Base-by-base conservation (phyloP, 495 filamentous ascomycete genomes). In the Penicillium antarcticum region DNA sequence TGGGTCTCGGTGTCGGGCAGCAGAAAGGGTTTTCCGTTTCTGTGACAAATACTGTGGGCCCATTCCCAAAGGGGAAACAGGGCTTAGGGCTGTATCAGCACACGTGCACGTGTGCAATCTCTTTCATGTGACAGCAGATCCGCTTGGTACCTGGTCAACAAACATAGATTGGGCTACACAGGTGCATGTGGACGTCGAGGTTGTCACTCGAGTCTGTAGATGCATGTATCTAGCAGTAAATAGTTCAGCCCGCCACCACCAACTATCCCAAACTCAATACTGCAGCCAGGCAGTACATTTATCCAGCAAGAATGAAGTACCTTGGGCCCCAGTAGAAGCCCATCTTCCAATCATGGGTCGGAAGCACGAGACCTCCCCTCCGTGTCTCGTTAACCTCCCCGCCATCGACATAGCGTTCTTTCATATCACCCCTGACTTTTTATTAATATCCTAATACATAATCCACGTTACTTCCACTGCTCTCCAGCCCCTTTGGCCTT, bases 331-430 rank as follows among this genome's bases (percentile, higher is more conserved):
- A 42, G 47, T 10, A 47, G 19, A 2, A 39, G 17, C 6, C 3
- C 9, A 18, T 56, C 56, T 61, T 61, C 70, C 70, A 70, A 73
- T 70, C 67, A 65, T 49, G 60, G 68, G 23, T 44, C 56, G 51
- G 40, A 60, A 56, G 70, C 70, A 73, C 70, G 70, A 73, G 70
- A 71, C 70, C 68, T 31, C 50, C 23, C 43, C 50, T 36, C 42
- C 29, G 21, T 42, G 51, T 61, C 51, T 62, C 48, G 53, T 51
- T 53, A 11, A 42, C 47, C 47, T 49, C 47, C 47, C 47, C 47
- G 47, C 47, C 47, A 42, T 46, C 44, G 32, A 46, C 34, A 41
- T 26, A 13, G 45, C 21, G 35, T 32, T 32, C 11, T 37, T 2
- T 46, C 13, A 17, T 23, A 29, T 32, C 14, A 9, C 46, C 47